Evolutionary conservation across 2,329 filamentous ascomycete species (phyloP), one percentile per base, ranked within the genome.

Genomic region (Neophaeococcomyces aloes): DNA sequence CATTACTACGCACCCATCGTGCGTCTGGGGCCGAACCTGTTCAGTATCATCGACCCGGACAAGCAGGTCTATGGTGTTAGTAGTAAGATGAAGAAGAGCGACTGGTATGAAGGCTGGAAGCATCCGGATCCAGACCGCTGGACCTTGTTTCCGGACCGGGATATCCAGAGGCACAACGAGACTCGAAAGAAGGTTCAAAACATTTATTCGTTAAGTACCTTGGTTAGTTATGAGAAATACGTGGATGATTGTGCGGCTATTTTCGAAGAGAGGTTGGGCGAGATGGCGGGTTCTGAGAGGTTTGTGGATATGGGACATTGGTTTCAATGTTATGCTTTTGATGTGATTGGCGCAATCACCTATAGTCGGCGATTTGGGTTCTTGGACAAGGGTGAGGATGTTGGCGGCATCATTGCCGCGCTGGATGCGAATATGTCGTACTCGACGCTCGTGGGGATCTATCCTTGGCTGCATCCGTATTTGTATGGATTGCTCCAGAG

Each of bases 251-350:
- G 69, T 46, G 60, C 63, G 2, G 59, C 65, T 10, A 47, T 73
- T 0, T 63, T 74, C 17, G 44, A 54, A 1, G 48, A 57, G 19
- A 56, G 62, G 2, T 56, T 74, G 25, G 42, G 32, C 1, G 65
- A 69, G 43, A 59, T 66, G 8, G 61, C 66, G 1, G 39, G 47
- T 0, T 41, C 46, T 0, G 53, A 53, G 0, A 13, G 57, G 3
- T 42, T 47, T 0, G 49, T 74, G 2, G 61, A 75, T 47, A 7
- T 56, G 46, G 53, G 32, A 1, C 43, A 49, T 36, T 87, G 83
- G 83, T 65, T 88, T 45, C 83, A 88, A 56, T 87, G 79, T 58
- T 87, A 84, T 53, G 84, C 84, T 0, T 88, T 88, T 55, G 84
- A 88, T 57, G 83, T 87, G 11, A 86, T 55, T 32, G 52, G 51